These are phyloP conservation scores for Euphorbia corollata DNA, from an alignment of 441 rosid species.

Conservation along the genomic window DNA sequence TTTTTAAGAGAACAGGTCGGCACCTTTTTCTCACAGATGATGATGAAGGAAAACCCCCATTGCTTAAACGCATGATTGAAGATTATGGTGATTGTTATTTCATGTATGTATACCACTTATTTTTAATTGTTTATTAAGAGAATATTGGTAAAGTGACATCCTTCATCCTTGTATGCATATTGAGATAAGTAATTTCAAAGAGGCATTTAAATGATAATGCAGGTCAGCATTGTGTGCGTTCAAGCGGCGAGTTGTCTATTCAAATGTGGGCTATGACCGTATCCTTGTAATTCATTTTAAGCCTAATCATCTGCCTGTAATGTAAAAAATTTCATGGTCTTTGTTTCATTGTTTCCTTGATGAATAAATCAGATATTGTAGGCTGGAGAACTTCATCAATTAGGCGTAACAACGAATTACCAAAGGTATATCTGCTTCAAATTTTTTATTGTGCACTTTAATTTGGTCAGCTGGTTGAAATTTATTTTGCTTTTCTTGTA, in stretches of 20 bases:
- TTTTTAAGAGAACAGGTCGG: slow-evolving; percentile 84
- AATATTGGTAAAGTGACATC: neutral
- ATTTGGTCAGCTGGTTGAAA: slow-evolving; percentile 10
- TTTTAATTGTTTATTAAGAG: slow-evolving; percentile 11
- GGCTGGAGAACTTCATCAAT: slow-evolving; percentile 98
- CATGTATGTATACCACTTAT: slow-evolving; percentile 64
- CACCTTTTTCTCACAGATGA: slow-evolving; percentile 88
- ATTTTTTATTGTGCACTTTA: slow-evolving; percentile 3
- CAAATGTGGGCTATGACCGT: slow-evolving; percentile 87
- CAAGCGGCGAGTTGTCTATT: slow-evolving; percentile 80
- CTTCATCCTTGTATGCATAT: neutral
- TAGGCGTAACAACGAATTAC: slow-evolving; percentile 72
- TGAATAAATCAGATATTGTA: slow-evolving; percentile 54
- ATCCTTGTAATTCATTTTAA: slow-evolving; percentile 38
- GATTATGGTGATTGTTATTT: slow-evolving; percentile 54
- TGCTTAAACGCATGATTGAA: slow-evolving; percentile 70
- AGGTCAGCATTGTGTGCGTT: slow-evolving; percentile 79
- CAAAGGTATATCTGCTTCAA: slow-evolving; percentile 45
- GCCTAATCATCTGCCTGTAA: neutral
- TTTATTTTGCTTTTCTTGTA: slow-evolving; percentile 11
- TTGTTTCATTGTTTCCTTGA: slow-evolving; percentile 31
- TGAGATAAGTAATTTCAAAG: neutral
- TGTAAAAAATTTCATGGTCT: slow-evolving; percentile 14
- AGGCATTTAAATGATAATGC: slow-evolving; percentile 23
- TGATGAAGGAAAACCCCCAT: slow-evolving; percentile 79